Evolutionary conservation across 371 early-diverging fungal species (phyloP), one percentile per base, ranked within the genome.

Genomic region (Basidiobolus meristosporus): DNA sequence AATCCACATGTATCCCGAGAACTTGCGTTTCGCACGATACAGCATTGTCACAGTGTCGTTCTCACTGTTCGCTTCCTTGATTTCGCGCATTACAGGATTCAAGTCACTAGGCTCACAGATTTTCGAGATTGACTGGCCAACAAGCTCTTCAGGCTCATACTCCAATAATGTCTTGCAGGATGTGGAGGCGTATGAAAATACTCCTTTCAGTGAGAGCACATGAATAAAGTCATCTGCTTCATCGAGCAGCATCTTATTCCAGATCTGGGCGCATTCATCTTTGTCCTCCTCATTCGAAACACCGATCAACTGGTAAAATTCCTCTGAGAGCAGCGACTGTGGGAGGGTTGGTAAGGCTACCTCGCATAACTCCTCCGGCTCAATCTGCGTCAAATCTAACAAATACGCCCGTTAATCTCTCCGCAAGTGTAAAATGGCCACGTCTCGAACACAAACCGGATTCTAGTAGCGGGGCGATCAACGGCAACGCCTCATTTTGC

Each of bases 31-130:
- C 11, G 66, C 65, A 36, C 78, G 66, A 44, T 62, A 72, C 14
- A 72, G 50, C 12, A 72, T 47, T 41, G 62, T 62, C 35, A 75
- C 52, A 0, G 52, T 48, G 12, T 46, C 54, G 15, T 47, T 48
- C 1, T 49, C 39, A 19, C 48, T 45, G 2, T 57, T 46, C 2
- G 22, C 2, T 29, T 62, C 59, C 38, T 65, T 65, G 15, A 77
- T 47, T 44, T 77, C 74, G 23, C 76, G 58, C 67, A 77, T 68
- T 0, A 70, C 68, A 7, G 66, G 54, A 0, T 73, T 62, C 35
- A 70, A 50, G 45, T 77, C 78, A 21, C 63, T 64, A 33, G 73
- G 66, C 42, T 77, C 76, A 21, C 70, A 62, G 33, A 73, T 58
- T 17, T 66, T 63, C 19, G 61, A 55, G 19, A 77, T 46, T 6